Base-by-base conservation (phyloP, 495 filamentous ascomycete genomes). In the Podospora tetraspora region DNA sequence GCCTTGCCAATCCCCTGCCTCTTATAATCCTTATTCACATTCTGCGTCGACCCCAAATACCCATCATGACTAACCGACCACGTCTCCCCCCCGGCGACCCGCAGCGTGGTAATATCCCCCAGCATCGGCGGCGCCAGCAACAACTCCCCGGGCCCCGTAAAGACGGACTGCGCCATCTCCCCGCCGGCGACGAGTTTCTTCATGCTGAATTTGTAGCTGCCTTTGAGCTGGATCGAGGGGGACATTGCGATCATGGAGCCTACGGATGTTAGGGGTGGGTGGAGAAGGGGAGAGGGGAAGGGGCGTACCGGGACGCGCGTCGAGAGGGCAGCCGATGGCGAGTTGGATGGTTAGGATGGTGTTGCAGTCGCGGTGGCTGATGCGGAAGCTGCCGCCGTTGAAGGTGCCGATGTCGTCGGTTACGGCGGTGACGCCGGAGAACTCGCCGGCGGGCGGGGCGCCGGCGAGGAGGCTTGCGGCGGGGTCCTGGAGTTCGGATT, bases 211-310 rank as follows among this genome's bases (percentile, higher is more conserved):
- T 91, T 91, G 66, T 95, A 77, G 23, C 81, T 80, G 68, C 95
- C 95, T 78, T 91, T 90, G 58, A 98, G 84, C 0, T 90, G 91
- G 52, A 98, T 85, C 3, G 89, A 90, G 7, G 92, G 89, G 11
- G 92, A 92, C 96, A 98, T 99, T 63, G 92, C 91, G 69, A 99
- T 92, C 93, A 99, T 97, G 58, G 86, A 84, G 57, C 92, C 91
- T 92, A 9, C 0, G 59, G 16, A 10, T 16, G 22, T 91, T 1
- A 9, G 59, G 25, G 22, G 27, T 10, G 24, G 22, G 59, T 61
- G 59, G 22, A 25, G 29, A 66, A 22, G 0, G 12, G 27, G 25
- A 19, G 24, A 30, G 8, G 19, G 27, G 10, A 3, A 1, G 59
- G 13, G 13, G 73, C 78, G 67, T 84, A 88, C 92, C 93, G 57